Evolutionary conservation across 306 rosid species (phyloP), one percentile per base, ranked within the genome.

Genomic region (Ormosia semicastrata): DNA sequence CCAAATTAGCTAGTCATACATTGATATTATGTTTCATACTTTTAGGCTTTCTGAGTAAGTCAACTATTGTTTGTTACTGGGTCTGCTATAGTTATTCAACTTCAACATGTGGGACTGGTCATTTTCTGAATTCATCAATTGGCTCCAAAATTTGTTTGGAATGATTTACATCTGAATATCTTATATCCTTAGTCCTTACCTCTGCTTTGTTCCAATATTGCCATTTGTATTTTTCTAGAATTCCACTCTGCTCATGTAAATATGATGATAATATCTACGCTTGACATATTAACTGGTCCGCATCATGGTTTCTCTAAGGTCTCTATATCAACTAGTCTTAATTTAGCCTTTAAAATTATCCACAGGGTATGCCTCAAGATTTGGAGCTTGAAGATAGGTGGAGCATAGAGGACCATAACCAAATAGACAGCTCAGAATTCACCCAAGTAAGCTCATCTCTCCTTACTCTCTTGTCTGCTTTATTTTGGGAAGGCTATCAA

Each of bases 321-420:
- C 54, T 63, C 34, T 62, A 14, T 79, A 76, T 77, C 57, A 46
- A 56, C 37, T 69, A 53, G 59, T 58, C 39, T 71, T 44, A 18
- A 71, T 43, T 81, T 82, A 13, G 32, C 71, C 12, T 44, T 82
- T 81, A 81, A 59, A 50, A 29, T 53, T 70, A 68, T 44, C 86
- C 46, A 37, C 88, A 95, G 98, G 96, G 89, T 58, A 57, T 81
- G 82, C 74, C 92, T 64, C 81, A 85, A 82, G 89, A 87, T 86
- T 60, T 63, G 74, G 89, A 89, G 62, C 71, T 73, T 77, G 89
- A 88, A 66, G 86, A 83, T 53, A 65, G 47, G n/a, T 49, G 77
- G 85, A 82, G 76, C 84, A 44, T 78, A 14, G 86, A 87, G 75
- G 88, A 85, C 32, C 15, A 75, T 53, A 32, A 71, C 36, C 85